Percentiles rank a stretch among this genome's conserved stretches.
These are phyloP conservation scores for Lecanicillium sp. DNA, from an alignment of 2,329 filamentous ascomycete genomes.

Conservation along the genomic window DNA sequence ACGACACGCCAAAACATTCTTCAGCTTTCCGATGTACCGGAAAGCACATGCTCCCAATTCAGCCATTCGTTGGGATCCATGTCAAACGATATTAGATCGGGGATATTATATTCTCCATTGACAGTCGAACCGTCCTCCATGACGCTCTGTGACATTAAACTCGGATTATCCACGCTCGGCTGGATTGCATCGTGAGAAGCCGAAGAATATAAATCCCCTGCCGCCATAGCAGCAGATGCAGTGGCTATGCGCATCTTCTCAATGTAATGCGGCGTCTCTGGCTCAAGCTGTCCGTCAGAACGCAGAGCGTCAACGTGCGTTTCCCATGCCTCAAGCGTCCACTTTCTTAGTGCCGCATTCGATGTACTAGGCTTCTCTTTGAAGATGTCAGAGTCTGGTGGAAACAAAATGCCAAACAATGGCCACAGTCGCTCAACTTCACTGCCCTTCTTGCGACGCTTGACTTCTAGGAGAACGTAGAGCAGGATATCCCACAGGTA, in stretches of 20 bases:
- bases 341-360: conserved; percentile 10
- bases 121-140: too few relatives aligned
- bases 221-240: background rate
- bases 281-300: conserved; percentile 1
- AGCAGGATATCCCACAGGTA: conserved; percentile 22
- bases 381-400: conserved; percentile 14
- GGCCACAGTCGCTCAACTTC: conserved; percentile 19
- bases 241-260: background rate
- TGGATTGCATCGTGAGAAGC: background rate
- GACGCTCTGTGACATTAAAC: too few relatives aligned
- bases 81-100: conserved; percentile 8
- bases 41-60: conserved; percentile 10
- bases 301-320: conserved; percentile 1
- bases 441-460: conserved; percentile 16
- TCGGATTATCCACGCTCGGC: too few relatives aligned
- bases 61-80: conserved; percentile 8
- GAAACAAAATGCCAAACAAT: conserved; percentile 16
- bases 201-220: background rate
- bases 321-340: conserved; percentile 10
- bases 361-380: conserved; percentile 14
- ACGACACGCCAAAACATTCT: too few relatives aligned
- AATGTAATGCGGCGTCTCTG: conserved; percentile 7
- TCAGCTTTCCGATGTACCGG: background rate
- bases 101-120: background rate
- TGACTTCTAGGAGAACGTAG: conserved; percentile 20